These are phyloP conservation scores for Cantharellus anzutake DNA, from an alignment of 768 basidiomycete genomes.

Conservation along the genomic window DNA sequence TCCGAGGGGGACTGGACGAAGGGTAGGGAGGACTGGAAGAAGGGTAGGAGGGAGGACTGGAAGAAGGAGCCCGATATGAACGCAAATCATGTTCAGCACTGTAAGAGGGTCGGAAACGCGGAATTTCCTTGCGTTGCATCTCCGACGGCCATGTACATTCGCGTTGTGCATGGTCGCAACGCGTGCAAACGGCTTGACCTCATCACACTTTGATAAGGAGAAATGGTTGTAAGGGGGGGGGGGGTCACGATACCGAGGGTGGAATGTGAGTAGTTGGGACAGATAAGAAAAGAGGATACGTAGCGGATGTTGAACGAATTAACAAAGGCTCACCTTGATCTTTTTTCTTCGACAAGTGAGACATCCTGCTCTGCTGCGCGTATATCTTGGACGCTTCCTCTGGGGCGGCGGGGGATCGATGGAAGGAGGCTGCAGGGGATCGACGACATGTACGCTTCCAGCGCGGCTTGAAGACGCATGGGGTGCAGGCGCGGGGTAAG, in stretches of 20 bases:
- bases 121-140: slow-evolving; percentile 6
- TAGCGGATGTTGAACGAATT: not conserved
- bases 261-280: too few relatives aligned
- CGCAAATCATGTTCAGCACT: not conserved
- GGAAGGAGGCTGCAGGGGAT: not conserved
- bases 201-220: slow-evolving; percentile 48
- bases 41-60: not conserved
- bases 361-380: slow-evolving; percentile 86
- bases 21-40: not conserved
- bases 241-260: too few relatives aligned
- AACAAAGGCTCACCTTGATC: slow-evolving; percentile 49
- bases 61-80: not conserved
- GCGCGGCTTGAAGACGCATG: too few relatives aligned
- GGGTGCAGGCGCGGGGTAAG: too few relatives aligned
- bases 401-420: not conserved
- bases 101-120: not conserved
- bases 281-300: not conserved
- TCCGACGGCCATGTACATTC: slow-evolving; percentile 21
- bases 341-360: slow-evolving; percentile 86
- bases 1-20: not conserved
- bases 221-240: too few relatives aligned
- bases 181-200: slow-evolving; percentile 69
- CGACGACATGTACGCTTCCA: not conserved
- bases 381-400: slow-evolving; percentile 60
- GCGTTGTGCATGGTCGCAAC: slow-evolving; percentile 70